A percentile compares a stretch with the other conserved stretches of the same genome.
phyloP scores from a whole-genome alignment of 495 filamentous ascomycete genomes.

The Thermothielavioides terrestris region DNA sequence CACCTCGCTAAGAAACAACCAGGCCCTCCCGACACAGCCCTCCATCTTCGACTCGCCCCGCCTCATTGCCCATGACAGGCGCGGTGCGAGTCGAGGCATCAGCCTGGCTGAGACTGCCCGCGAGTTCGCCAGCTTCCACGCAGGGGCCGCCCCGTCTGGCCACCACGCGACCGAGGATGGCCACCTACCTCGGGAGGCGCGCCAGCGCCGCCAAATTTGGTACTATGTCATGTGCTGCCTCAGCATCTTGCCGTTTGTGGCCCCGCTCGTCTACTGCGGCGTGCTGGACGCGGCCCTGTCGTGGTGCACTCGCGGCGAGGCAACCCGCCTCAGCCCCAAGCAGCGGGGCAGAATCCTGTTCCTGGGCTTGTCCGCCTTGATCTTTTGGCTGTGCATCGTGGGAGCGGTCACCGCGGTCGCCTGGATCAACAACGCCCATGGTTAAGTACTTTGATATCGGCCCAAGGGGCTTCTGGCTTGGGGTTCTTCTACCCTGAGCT shows the following conservation, averaged over 20 bases:
- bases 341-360: slow-evolving; percentile 24
- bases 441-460: background rate
- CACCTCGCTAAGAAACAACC: background rate
- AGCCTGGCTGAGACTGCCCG: background rate
- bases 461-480: background rate
- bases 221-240: slow-evolving; percentile 24
- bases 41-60: background rate
- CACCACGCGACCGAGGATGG: slow-evolving; percentile 13
- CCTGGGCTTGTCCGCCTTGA: slow-evolving; percentile 12
- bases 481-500: too few species aligned
- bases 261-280: slow-evolving; percentile 21
- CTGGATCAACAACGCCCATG: background rate
- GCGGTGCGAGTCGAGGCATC: background rate
- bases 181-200: slow-evolving; percentile 21
- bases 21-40: background rate
- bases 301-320: slow-evolving; percentile 31
- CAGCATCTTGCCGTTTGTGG: slow-evolving; percentile 29
- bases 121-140: too few species aligned
- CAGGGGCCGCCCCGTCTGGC: slow-evolving; percentile 2
- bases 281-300: slow-evolving; percentile 18
- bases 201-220: slow-evolving; percentile 16
- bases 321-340: slow-evolving; percentile 14
- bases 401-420: slow-evolving; percentile 3
- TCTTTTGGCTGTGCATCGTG: slow-evolving; percentile 13
- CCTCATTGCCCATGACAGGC: slow-evolving; percentile 1